These are phyloP conservation scores for Exserohilum rostratum DNA, from an alignment of 2,329 filamentous ascomycete genomes.

Conservation along the genomic window DNA sequence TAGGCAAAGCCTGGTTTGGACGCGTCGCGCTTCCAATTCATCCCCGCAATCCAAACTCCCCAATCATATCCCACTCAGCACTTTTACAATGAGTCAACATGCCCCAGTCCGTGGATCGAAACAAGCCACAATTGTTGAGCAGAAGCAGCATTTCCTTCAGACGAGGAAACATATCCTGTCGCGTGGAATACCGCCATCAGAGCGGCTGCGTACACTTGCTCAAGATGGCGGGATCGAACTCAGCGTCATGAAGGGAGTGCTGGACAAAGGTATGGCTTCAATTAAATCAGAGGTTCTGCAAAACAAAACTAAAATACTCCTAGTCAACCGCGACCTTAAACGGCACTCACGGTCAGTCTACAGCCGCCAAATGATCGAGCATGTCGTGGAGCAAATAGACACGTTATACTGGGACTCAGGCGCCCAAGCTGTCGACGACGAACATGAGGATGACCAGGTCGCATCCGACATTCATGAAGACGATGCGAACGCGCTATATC, in stretches of 20 bases:
- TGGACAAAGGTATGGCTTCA: slow-evolving; percentile 54
- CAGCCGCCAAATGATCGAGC: slow-evolving; percentile 70
- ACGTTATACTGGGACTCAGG: slow-evolving; percentile 63
- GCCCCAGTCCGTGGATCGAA: slow-evolving; percentile 21
- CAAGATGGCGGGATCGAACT: slow-evolving; percentile 54
- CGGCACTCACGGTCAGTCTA: slow-evolving; percentile 72
- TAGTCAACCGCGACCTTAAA: slow-evolving; percentile 67
- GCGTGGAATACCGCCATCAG: slow-evolving; percentile 63
- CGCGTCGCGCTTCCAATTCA: slow-evolving; percentile 7
- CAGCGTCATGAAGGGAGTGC: slow-evolving; percentile 57
- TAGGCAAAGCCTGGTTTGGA: background rate
- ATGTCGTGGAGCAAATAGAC: slow-evolving; percentile 76
- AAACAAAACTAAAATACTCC: background rate
- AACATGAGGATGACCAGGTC: slow-evolving; percentile 22
- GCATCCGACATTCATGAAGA: slow-evolving; percentile 50
- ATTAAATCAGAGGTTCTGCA: background rate
- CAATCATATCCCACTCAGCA: background rate
- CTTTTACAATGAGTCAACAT: slow-evolving; percentile 12
- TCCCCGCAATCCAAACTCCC: slow-evolving; percentile 4
- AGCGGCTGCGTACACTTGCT: slow-evolving; percentile 60
- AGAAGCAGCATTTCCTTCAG: slow-evolving; percentile 69
- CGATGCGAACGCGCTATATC: slow-evolving; percentile 42
- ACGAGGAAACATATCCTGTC: slow-evolving; percentile 68
- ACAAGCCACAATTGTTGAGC: slow-evolving; percentile 56
- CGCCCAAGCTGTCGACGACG: slow-evolving; percentile 40